These are phyloP conservation scores for Bretziella fagacearum DNA, from an alignment of 2,329 filamentous ascomycete species.

Conservation along the genomic window DNA sequence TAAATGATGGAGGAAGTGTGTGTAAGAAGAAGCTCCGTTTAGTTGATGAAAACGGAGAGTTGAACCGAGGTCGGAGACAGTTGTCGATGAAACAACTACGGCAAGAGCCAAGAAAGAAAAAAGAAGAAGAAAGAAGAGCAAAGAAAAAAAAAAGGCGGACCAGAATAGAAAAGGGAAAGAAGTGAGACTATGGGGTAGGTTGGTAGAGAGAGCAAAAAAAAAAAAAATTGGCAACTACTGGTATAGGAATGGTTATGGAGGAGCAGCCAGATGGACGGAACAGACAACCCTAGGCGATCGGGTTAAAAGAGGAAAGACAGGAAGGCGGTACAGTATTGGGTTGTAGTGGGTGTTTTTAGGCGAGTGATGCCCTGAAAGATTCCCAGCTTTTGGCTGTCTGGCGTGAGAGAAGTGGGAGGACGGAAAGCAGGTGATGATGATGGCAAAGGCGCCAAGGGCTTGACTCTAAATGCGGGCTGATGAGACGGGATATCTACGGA, in stretches of 20 bases:
- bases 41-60: neutral
- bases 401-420: neutral
- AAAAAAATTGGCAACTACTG: conserved; percentile 6
- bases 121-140: conserved; percentile 1
- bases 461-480: neutral
- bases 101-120: neutral
- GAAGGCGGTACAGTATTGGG: neutral
- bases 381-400: neutral
- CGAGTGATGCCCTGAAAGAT: neutral
- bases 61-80: conserved; percentile 3
- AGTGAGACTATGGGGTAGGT: neutral
- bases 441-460: neutral
- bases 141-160: neutral
- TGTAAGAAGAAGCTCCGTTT: neutral
- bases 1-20: conserved; percentile 2
- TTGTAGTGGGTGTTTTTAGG: neutral
- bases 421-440: neutral
- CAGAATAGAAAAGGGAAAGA: neutral
- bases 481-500: neutral
- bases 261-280: neutral
- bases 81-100: neutral
- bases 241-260: conserved; percentile 1
- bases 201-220: conserved; percentile 4
- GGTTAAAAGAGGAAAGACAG: neutral
- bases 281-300: neutral